These are phyloP conservation scores for Xylaria arbuscula DNA, from an alignment of 2,329 filamentous ascomycete species.

Conservation along the genomic window DNA sequence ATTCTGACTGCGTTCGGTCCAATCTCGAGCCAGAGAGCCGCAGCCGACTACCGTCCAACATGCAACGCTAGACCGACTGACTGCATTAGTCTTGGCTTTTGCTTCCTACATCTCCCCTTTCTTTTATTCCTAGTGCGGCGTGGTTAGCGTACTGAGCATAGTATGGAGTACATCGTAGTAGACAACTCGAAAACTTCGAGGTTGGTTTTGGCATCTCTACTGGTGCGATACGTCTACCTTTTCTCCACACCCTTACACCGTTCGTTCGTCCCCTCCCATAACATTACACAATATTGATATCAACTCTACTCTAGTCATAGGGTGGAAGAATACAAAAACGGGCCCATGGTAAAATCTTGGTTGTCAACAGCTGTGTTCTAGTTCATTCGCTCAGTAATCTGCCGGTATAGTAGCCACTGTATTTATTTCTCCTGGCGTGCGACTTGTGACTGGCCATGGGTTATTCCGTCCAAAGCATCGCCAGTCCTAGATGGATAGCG, in stretches of 20 bases:
- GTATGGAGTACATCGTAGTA: too few species aligned
- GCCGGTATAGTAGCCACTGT: background rate
- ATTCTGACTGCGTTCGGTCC: slow-evolving; percentile 32
- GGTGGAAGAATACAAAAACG: slow-evolving; percentile 9
- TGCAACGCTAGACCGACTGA: slow-evolving; percentile 37
- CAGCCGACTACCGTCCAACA: slow-evolving; percentile 30
- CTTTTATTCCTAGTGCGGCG: background rate
- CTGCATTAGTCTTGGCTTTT: slow-evolving; percentile 27
- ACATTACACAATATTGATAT: background rate
- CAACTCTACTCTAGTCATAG: slow-evolving; percentile 9
- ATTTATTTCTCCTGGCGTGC: slow-evolving; percentile 2
- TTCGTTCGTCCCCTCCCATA: slow-evolving; percentile 1
- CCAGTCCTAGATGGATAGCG: background rate
- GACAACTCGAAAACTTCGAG: slow-evolving; percentile 20
- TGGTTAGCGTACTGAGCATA: background rate
- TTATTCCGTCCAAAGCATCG: background rate
- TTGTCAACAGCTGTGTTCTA: background rate
- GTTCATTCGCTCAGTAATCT: background rate
- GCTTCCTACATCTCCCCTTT: slow-evolving; percentile 10
- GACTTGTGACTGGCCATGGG: slow-evolving; percentile 21
- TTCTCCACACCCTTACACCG: slow-evolving; percentile 6
- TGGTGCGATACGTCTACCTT: slow-evolving; percentile 27
- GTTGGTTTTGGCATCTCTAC: slow-evolving; percentile 15
- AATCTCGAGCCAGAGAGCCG: slow-evolving; percentile 32
- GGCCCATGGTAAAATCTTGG: slow-evolving; percentile 6